phyloP scores from a whole-genome alignment of 176 grass and related monocot species.

The Juncus inflexus region DNA sequence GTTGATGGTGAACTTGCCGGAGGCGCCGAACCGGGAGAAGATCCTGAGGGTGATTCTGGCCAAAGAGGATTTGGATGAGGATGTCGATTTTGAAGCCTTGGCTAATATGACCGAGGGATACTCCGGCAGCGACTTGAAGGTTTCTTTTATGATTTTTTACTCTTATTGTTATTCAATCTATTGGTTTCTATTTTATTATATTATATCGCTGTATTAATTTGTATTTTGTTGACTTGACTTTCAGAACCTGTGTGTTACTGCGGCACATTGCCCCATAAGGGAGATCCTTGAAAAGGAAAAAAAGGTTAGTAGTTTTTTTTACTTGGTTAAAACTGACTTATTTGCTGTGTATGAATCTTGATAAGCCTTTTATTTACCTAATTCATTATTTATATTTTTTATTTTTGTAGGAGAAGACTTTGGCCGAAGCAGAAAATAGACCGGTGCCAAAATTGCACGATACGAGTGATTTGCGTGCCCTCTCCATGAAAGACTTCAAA shows the following conservation, averaged over 20 bases:
- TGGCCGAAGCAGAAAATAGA: constrained; percentile 59
- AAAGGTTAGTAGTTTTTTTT: constrained; percentile 56
- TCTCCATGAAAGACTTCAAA: constrained; percentile 69
- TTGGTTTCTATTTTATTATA: constrained; percentile 6
- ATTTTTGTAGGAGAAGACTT: constrained; percentile 56
- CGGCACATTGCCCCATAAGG: constrained; percentile 89
- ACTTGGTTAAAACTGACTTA: not conserved
- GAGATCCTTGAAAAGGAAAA: constrained; percentile 91
- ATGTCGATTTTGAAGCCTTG: constrained; percentile 70
- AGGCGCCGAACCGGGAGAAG: constrained; percentile 75
- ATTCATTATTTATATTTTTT: not conserved
- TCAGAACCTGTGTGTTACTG: constrained; percentile 89
- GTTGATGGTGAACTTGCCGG: constrained; percentile 99
- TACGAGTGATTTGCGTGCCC: constrained; percentile 56
- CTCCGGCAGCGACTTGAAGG: constrained; percentile 98
- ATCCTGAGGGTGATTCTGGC: constrained; percentile 88
- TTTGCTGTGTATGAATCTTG: not conserved
- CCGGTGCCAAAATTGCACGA: constrained; percentile 44
- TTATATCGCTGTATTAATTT: not conserved
- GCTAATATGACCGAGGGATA: constrained; percentile 88
- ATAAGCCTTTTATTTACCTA: not conserved
- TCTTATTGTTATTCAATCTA: constrained; percentile 7
- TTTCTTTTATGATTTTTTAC: constrained; percentile 29
- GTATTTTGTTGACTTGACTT: constrained; percentile 17
- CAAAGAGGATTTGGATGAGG: constrained; percentile 75